Evolutionary conservation across 441 rosid genomes (phyloP).

Genomic region (Kokia cookei): DNA sequence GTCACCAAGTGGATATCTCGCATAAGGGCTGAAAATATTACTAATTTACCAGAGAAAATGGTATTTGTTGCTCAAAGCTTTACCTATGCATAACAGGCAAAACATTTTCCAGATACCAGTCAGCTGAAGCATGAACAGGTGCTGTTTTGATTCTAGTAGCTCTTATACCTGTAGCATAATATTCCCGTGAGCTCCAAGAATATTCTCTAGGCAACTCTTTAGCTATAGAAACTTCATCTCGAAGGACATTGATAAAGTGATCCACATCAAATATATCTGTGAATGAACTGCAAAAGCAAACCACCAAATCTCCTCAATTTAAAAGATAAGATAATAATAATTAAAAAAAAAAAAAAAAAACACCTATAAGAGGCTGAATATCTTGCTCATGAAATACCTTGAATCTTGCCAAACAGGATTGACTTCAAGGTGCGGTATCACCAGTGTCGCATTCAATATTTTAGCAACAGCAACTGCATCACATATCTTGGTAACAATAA

Average conservation of each 20-base stretch:
- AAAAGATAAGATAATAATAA: too few species aligned
- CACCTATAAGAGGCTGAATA: background rate
- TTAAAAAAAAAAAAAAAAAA: background rate
- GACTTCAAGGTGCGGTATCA: slow-evolving; percentile 72
- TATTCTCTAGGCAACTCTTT: slow-evolving; percentile 46
- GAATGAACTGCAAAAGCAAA: slow-evolving; percentile 43
- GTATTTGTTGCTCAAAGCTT: slow-evolving; percentile 2
- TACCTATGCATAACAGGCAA: slow-evolving; percentile 63
- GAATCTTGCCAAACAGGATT: slow-evolving; percentile 86
- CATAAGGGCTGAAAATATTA: background rate
- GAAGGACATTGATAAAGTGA: slow-evolving; percentile 43
- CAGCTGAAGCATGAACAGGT: slow-evolving; percentile 57
- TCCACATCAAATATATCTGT: slow-evolving; percentile 64
- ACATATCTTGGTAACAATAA: slow-evolving; percentile 39
- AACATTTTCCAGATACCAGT: slow-evolving; percentile 66
- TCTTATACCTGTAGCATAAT: slow-evolving; percentile 75
- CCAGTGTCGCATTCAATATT: slow-evolving; percentile 56
- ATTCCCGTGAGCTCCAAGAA: slow-evolving; percentile 72
- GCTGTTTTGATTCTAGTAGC: slow-evolving; percentile 70
- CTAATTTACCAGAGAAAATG: background rate
- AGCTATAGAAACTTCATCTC: slow-evolving; percentile 40
- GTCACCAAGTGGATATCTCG: background rate
- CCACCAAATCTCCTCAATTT: background rate
- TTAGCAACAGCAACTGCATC: slow-evolving; percentile 81
- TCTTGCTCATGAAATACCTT: slow-evolving; percentile 35